These are phyloP conservation scores for Ceratobasidium sp. DNA, from an alignment of 1,284 basidiomycete species.

Conservation along the genomic window DNA sequence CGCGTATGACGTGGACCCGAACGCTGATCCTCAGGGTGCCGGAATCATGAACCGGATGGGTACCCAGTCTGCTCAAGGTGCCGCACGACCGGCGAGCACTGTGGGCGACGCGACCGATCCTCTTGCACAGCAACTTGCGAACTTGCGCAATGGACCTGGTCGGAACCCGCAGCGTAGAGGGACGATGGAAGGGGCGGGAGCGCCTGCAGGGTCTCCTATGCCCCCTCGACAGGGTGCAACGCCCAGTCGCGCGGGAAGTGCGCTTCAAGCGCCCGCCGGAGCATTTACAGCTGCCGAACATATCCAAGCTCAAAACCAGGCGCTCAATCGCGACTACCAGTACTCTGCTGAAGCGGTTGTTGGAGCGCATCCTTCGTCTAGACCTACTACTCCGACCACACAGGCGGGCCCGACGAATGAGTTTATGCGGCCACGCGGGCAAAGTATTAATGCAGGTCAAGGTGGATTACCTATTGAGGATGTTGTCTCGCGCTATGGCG, in stretches of 20 bases:
- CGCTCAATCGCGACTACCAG: conserved; percentile 46
- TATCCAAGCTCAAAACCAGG: conserved; percentile 42
- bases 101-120: conserved; percentile 74
- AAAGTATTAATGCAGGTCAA: conserved; percentile 51
- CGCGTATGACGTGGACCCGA: conserved; percentile 75
- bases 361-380: conserved; percentile 74
- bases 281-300: conserved; percentile 45
- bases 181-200: conserved; percentile 50
- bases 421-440: conserved; percentile 76
- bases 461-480: conserved; percentile 73
- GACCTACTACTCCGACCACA: conserved; percentile 79
- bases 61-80: conserved; percentile 23
- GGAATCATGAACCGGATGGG: conserved; percentile 20
- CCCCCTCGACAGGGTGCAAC: conserved; percentile 2
- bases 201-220: conserved; percentile 6
- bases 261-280: conserved; percentile 36
- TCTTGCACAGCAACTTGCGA: conserved; percentile 77
- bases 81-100: conserved; percentile 52
- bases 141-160: conserved; percentile 60
- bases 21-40: conserved; percentile 66
- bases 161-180: conserved; percentile 36
- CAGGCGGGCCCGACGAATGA: conserved; percentile 70
- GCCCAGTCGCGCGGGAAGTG: conserved; percentile 35
- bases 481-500: conserved; percentile 84
- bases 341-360: conserved; percentile 78